These are phyloP conservation scores for Ophiostoma ulmi DNA, from an alignment of 2,329 filamentous ascomycete genomes.

Conservation along the genomic window DNA sequence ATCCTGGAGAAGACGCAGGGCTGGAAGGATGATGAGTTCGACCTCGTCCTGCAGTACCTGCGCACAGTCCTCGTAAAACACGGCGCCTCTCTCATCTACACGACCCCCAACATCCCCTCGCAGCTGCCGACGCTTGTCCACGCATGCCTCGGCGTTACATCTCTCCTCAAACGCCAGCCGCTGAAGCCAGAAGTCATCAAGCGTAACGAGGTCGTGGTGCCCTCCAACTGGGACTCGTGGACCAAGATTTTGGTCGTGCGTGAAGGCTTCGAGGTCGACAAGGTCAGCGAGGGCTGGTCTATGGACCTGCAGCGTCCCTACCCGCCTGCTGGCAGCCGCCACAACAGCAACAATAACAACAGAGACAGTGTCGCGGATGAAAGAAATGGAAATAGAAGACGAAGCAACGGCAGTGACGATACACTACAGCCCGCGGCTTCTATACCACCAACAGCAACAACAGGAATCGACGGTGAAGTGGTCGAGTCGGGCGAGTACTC, in stretches of 20 bases:
- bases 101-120: slow-evolving; percentile 68
- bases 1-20: slow-evolving; percentile 79
- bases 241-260: slow-evolving; percentile 90
- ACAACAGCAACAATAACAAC: slow-evolving; percentile 25
- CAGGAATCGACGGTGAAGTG: not conserved
- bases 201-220: slow-evolving; percentile 88
- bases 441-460: slow-evolving; percentile 14
- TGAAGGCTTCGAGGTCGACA: slow-evolving; percentile 88
- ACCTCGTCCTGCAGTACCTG: slow-evolving; percentile 89
- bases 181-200: slow-evolving; percentile 89
- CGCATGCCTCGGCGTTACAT: slow-evolving; percentile 80
- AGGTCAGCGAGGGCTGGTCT: slow-evolving; percentile 77
- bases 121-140: slow-evolving; percentile 76
- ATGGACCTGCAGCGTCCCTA: slow-evolving; percentile 66
- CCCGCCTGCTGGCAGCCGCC: slow-evolving; percentile 29
- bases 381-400: slow-evolving; percentile 9
- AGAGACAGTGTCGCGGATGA: not conserved
- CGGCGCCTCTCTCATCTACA: slow-evolving; percentile 80
- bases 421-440: not conserved
- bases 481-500: slow-evolving; percentile 19
- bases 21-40: slow-evolving; percentile 96
- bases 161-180: slow-evolving; percentile 69
- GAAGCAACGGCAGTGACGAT: slow-evolving; percentile 10
- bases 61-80: slow-evolving; percentile 84
- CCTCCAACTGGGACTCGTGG: slow-evolving; percentile 98